These are phyloP conservation scores for Smallanthus sonchifolius DNA, from an alignment of 129 eudicot genomes.

Conservation along the genomic window DNA sequence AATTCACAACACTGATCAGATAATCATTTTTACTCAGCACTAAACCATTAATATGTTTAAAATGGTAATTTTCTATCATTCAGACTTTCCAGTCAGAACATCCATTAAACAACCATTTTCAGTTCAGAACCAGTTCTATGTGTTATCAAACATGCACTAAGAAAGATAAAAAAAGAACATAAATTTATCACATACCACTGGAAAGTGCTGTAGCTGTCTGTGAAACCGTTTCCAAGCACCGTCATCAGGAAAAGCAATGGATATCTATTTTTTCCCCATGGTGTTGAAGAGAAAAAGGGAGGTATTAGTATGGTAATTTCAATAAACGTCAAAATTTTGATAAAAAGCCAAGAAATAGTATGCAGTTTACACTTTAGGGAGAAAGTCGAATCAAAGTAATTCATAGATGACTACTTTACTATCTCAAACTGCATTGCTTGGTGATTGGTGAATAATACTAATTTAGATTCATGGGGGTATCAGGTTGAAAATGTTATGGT, in stretches of 20 bases:
- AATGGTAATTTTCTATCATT: neutral
- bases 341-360: neutral
- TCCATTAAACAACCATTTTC: neutral
- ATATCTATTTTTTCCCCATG: conserved; percentile 43
- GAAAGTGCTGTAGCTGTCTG: conserved; percentile 97
- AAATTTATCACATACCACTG: conserved; percentile 50
- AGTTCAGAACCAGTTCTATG: neutral
- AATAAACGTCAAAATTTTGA: conserved; percentile 6
- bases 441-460: neutral
- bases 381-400: neutral
- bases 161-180: neutral
- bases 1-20: neutral
- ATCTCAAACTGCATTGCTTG: neutral
- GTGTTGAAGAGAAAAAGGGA: conserved; percentile 5
- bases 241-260: conserved; percentile 97
- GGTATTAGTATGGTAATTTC: conserved; percentile 12
- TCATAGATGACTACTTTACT: neutral
- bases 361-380: neutral
- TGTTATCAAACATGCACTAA: neutral
- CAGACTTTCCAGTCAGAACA: neutral
- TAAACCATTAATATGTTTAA: neutral
- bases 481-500: neutral
- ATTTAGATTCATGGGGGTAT: neutral
- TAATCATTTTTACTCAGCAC: neutral
- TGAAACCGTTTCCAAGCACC: conserved; percentile 99